Conservation (phyloP, 331 rosid genomes). For the Rosa hybrid region DNA sequence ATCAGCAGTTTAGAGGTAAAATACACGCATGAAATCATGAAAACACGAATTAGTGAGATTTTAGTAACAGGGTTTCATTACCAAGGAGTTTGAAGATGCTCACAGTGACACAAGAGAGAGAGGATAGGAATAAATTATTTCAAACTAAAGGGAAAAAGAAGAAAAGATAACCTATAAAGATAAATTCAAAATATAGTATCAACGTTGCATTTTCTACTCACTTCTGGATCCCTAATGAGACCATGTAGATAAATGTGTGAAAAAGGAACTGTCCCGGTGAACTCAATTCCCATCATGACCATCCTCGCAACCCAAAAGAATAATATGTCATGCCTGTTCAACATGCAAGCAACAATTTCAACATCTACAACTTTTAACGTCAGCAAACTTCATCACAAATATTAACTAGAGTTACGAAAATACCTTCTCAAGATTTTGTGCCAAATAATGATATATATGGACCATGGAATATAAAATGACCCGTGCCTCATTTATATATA, state of each 20-base stretch:
- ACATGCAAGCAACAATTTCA: conserved; percentile 24
- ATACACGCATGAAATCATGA: neutral
- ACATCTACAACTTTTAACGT: neutral
- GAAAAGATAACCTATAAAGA: conserved; percentile 3
- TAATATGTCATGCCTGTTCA: conserved; percentile 89
- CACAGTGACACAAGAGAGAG: neutral
- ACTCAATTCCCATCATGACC: conserved; percentile 99
- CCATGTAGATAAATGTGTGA: conserved; percentile 89
- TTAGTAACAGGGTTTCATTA: neutral
- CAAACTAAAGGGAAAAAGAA: neutral
- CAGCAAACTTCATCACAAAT: neutral
- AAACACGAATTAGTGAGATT: neutral
- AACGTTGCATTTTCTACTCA: conserved; percentile 32
- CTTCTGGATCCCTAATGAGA: conserved; percentile 94
- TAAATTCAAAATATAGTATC: conserved; percentile 14
- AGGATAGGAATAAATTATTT: neutral
- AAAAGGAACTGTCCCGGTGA: conserved; percentile 89
- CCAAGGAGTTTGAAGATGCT: neutral
- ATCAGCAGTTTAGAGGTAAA: neutral
- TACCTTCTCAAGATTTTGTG: neutral
- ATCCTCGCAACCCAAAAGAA: conserved; percentile 99
- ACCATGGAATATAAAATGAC: neutral
- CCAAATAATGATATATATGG: neutral
- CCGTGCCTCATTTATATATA: neutral
- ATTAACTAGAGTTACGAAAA: neutral